Percentiles rank a stretch among this genome's conserved stretches.
These are phyloP conservation scores for Dactylellina sp. DNA, from an alignment of 2,329 filamentous ascomycete species.

Conservation along the genomic window DNA sequence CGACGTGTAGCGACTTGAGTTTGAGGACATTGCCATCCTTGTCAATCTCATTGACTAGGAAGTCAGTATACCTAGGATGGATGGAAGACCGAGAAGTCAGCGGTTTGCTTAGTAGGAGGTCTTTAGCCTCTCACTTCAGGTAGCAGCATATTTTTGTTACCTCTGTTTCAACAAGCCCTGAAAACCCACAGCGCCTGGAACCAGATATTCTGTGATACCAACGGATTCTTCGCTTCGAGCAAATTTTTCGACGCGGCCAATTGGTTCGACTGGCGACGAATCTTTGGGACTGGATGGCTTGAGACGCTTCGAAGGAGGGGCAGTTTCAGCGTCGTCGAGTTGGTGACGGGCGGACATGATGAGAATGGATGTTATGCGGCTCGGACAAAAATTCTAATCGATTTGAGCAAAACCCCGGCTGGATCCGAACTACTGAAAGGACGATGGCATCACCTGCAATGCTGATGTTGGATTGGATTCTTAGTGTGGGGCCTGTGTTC, in stretches of 20 bases:
- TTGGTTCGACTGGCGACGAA: conserved; percentile 6
- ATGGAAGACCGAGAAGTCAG: conserved; percentile 26
- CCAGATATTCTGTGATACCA: conserved; percentile 75
- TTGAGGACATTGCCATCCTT: conserved; percentile 81
- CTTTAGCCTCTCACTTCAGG: conserved; percentile 8
- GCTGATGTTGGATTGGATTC: too few species aligned
- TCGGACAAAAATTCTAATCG: conserved; percentile 15
- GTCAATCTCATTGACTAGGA: conserved; percentile 88
- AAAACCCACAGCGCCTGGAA: conserved; percentile 71
- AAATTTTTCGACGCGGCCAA: conserved; percentile 47
- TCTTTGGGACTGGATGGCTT: conserved; percentile 26
- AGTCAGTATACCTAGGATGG: conserved; percentile 84
- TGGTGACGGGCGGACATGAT: conserved; percentile 18
- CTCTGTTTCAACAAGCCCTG: conserved; percentile 76
- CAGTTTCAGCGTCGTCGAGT: conserved; percentile 30
- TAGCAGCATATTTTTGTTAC: conserved; percentile 61
- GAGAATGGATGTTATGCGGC: conserved; percentile 14
- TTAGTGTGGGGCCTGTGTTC: too few species aligned
- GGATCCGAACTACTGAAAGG: conserved; percentile 30
- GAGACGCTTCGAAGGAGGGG: conserved; percentile 51
- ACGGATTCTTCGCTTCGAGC: conserved; percentile 62
- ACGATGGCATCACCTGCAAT: too few species aligned
- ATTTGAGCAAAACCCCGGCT: conserved; percentile 21
- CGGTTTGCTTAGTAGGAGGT: conserved; percentile 24
- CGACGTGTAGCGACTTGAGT: conserved; percentile 67